These are phyloP conservation scores for Elaphomyces granulatus DNA, from an alignment of 495 filamentous ascomycete species.

Conservation along the genomic window DNA sequence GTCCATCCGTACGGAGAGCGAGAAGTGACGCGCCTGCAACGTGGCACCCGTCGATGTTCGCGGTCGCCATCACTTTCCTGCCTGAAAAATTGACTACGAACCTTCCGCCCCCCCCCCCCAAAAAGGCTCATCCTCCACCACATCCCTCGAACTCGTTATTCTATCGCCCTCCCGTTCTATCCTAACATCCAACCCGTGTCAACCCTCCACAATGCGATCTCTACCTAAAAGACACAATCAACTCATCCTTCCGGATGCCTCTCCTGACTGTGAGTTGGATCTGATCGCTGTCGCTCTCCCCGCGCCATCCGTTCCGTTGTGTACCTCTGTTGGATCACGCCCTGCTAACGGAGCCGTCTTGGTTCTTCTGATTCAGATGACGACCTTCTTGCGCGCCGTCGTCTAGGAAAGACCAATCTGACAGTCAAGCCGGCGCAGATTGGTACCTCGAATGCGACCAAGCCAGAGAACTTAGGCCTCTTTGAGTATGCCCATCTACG, in stretches of 20 bases:
- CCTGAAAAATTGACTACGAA: constrained; percentile 1
- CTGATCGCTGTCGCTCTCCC: constrained; percentile 9
- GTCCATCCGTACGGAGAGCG: no score
- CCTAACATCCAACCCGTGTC: constrained; percentile 1
- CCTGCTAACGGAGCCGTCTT: background rate
- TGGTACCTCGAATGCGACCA: constrained; percentile 48
- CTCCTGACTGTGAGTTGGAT: constrained; percentile 48
- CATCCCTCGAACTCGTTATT: constrained; percentile 4
- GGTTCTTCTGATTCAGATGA: constrained; percentile 40
- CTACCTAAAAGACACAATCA: constrained; percentile 65
- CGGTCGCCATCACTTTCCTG: constrained; percentile 7
- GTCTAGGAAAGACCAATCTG: constrained; percentile 83
- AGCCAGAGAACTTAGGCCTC: constrained; percentile 55
- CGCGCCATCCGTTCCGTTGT: constrained; percentile 13
- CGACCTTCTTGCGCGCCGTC: constrained; percentile 69
- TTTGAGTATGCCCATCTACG: constrained; percentile 96
- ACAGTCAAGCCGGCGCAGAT: constrained; percentile 58
- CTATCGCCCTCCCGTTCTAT: background rate
- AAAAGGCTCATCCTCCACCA: background rate
- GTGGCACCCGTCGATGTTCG: constrained; percentile 30
- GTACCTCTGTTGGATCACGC: constrained; percentile 2
- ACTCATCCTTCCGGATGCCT: constrained; percentile 56
- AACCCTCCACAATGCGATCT: constrained; percentile 42
- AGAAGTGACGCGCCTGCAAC: constrained; percentile 34
- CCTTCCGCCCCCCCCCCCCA: background rate